Base-by-base conservation (phyloP, 2,329 filamentous ascomycete species). In the Colletotrichum gloeosporioides region DNA sequence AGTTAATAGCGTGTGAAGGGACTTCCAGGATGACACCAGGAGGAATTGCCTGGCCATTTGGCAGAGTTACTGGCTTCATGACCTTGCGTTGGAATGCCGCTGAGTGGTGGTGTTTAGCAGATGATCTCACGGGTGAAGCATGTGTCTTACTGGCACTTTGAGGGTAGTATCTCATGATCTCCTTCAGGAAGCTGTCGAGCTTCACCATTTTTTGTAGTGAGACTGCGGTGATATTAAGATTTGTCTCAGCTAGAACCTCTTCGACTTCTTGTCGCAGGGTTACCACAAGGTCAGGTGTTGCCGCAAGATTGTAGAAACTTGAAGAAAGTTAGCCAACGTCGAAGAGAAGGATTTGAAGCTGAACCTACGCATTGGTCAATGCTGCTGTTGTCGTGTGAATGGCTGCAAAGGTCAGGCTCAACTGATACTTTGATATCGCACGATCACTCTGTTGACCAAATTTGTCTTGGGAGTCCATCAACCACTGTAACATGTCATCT, bases 241-340 rank as follows among this genome's bases (percentile, higher is more conserved):
- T 80, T 22, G 84, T 79, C 13, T 82, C 81, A 4, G 79, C 80
- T 2, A 89, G 79, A 0, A 85, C 85, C 2, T 82, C 78, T 4
- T 82, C 78, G n/a, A 89, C 87, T 78, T 93, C 91, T 29, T 89
- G 84, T 2, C 91, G 87, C 3, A 92, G 82, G 9, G 87, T 85
- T 12, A 88, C 82, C 36, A 89, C 82, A 78, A 89, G 85, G 34
- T 91, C 87, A 0, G 89, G 90, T 76, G 85, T 82, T 12, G 87
- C 84, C 0, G 86, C 87, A 4, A 93, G 81, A 75, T 90, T 88
- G 79, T 89, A 91, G 65, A 93, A 85, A 6, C 64, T 66, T 4
- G 1, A 49, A 22, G n/a, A 12, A 9, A 49, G 8, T 49, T n/a
- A 49, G 16, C 10, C 16, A 31, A 5, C 25, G 12, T 13, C 8